phyloP scores from a whole-genome alignment of 1,284 basidiomycete genomes.

The Athelia sp. region DNA sequence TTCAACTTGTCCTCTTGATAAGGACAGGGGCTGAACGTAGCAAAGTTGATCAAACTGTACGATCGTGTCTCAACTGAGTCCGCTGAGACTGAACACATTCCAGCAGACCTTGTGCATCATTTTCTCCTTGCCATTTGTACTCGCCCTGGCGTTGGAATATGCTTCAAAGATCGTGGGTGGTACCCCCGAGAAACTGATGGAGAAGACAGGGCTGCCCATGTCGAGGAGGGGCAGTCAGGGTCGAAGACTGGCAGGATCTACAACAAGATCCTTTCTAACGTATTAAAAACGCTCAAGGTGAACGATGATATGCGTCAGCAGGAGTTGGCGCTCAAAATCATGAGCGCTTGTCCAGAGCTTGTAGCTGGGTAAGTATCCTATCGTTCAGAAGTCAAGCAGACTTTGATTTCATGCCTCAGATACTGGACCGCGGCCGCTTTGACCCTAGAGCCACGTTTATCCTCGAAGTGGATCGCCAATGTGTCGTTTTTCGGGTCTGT shows the following conservation, averaged over 20 bases:
- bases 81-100: constrained; percentile 44
- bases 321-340: constrained; percentile 76
- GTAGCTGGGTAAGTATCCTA: constrained; percentile 58
- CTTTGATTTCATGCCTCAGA: constrained; percentile 29
- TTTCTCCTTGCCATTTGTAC: constrained; percentile 88
- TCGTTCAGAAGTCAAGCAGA: constrained; percentile 3
- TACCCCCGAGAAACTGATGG: constrained; percentile 64
- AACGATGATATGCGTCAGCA: constrained; percentile 86
- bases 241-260: constrained; percentile 51
- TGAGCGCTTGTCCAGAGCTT: constrained; percentile 82
- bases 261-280: constrained; percentile 81
- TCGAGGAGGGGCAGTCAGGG: constrained; percentile 21
- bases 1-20: constrained; percentile 1
- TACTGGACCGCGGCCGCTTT: constrained; percentile 76
- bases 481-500: constrained; percentile 78
- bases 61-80: constrained; percentile 51
- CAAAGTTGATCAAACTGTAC: constrained; percentile 66
- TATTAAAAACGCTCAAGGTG: constrained; percentile 71
- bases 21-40: constrained; percentile 2
- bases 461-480: constrained; percentile 87
- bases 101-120: constrained; percentile 82
- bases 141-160: constrained; percentile 78
- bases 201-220: constrained; percentile 25
- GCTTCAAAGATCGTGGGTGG: constrained; percentile 89
- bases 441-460: constrained; percentile 82